A percentile compares a stretch with the other conserved stretches of the same genome.
These are phyloP conservation scores for Starmerella bombicola DNA, from an alignment of 805 yeast genomes.

Conservation along the genomic window DNA sequence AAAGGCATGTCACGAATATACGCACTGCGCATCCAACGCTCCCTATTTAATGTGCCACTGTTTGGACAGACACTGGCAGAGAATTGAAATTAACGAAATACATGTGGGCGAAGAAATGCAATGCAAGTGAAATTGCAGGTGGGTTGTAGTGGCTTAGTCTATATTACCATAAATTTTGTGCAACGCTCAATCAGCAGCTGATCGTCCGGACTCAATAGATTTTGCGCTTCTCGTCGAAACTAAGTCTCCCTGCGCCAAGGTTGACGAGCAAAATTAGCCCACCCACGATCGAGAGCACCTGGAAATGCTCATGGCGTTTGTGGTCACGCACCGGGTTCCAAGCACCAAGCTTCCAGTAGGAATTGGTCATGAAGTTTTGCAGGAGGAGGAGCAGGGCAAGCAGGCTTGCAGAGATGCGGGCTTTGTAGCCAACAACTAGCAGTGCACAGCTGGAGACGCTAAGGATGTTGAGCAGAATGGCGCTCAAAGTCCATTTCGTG, in stretches of 20 bases:
- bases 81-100: no score
- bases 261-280: constrained; percentile 81
- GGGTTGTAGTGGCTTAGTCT: no score
- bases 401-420: constrained; percentile 68
- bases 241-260: constrained; percentile 92
- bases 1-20: no score
- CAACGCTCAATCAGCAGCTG: no score
- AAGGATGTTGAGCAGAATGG: constrained; percentile 50
- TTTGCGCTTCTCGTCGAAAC: constrained; percentile 92
- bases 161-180: no score
- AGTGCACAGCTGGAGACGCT: constrained; percentile 62
- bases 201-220: constrained; percentile 49
- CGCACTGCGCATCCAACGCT: no score
- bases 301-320: constrained; percentile 85
- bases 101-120: no score
- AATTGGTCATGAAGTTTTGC: constrained; percentile 69
- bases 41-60: no score
- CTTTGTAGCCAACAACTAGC: constrained; percentile 84
- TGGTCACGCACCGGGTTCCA: constrained; percentile 74
- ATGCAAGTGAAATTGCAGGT: no score
- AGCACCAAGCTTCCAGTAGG: constrained; percentile 70
- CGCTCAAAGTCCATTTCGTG: constrained; percentile 50
- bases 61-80: no score
- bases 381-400: constrained; percentile 55
- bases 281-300: constrained; percentile 87